These are phyloP conservation scores for Cryptococcus jaspeensis DNA, from an alignment of 1,284 basidiomycete genomes.

Conservation along the genomic window DNA sequence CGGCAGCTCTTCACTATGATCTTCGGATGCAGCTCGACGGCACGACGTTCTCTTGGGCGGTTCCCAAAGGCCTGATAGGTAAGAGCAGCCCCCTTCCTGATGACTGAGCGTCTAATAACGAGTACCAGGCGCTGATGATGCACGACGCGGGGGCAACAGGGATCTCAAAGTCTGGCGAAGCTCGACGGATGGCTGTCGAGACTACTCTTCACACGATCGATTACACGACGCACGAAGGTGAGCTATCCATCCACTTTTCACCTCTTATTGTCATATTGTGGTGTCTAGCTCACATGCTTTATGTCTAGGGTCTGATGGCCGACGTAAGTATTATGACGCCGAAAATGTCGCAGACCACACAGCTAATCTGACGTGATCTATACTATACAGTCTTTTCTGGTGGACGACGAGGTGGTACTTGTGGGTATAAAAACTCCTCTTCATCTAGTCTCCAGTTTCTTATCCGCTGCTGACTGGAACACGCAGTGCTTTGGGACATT, in stretches of 20 bases:
- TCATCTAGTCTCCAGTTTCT: not conserved
- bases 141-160: constrained; percentile 17
- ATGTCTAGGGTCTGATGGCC: constrained; percentile 20
- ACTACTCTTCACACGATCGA: constrained; percentile 39
- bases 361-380: not conserved
- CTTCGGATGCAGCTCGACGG: constrained; percentile 39
- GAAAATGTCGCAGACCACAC: no score
- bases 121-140: not conserved
- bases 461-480: not conserved
- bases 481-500: constrained; percentile 41
- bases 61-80: constrained; percentile 42
- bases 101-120: no score
- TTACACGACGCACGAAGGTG: constrained; percentile 37
- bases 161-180: constrained; percentile 29
- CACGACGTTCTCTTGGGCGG: constrained; percentile 37
- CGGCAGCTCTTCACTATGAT: constrained; percentile 42
- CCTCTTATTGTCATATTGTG: not conserved
- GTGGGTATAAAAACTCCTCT: constrained; percentile 20
- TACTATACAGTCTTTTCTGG: constrained; percentile 28
- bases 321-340: no score
- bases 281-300: no score
- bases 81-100: not conserved
- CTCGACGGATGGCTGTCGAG: constrained; percentile 35
- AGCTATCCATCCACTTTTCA: constrained; percentile 5
- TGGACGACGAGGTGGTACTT: constrained; percentile 33